These are phyloP conservation scores for Aspergillus ellipticus DNA, from an alignment of 495 filamentous ascomycete genomes.

Conservation along the genomic window DNA sequence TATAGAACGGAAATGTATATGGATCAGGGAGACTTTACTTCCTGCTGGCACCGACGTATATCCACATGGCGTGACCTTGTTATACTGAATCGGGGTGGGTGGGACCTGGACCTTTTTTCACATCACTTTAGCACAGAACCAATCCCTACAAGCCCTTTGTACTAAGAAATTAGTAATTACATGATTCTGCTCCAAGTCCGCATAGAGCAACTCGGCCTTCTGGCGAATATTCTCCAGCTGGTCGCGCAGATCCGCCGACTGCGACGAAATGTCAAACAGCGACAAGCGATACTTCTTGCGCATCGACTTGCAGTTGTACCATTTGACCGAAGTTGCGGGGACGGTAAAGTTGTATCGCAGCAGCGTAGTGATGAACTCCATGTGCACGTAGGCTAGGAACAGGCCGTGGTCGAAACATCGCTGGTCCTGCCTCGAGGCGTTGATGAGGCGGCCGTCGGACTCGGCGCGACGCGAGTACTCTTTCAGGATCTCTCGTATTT, in stretches of 20 bases:
- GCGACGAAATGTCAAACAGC: conserved; percentile 1
- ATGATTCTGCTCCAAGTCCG: conserved; percentile 13
- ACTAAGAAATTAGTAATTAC: conserved; percentile 5
- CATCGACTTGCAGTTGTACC: conserved; percentile 14
- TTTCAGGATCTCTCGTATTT: conserved; percentile 1
- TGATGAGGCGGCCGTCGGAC: conserved; percentile 14
- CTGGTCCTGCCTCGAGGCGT: conserved; percentile 11
- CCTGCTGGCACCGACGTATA: conserved; percentile 4
- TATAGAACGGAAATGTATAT: too few relatives aligned
- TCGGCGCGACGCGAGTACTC: conserved; percentile 12
- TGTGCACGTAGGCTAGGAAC: conserved; percentile 16
- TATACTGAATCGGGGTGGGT: conserved; percentile 6
- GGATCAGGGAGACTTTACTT: conserved; percentile 7
- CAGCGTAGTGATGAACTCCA: conserved; percentile 16
- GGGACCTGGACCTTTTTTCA: conserved; percentile 3
- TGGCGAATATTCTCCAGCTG: conserved; percentile 5
- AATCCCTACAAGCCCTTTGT: too few relatives aligned
- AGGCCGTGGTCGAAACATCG: conserved; percentile 11
- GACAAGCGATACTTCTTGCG: conserved; percentile 10
- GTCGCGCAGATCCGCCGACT: conserved; percentile 8
- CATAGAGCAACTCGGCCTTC: conserved; percentile 12
- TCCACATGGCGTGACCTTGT: conserved; percentile 7
- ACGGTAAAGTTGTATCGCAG: conserved; percentile 13
- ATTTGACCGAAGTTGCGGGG: conserved; percentile 12
- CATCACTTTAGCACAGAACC: neutral